Percentiles rank a stretch among this genome's conserved stretches.
Evolutionary conservation across 2,329 filamentous ascomycete species (phyloP).

Genomic region (Cercospora sesami): DNA sequence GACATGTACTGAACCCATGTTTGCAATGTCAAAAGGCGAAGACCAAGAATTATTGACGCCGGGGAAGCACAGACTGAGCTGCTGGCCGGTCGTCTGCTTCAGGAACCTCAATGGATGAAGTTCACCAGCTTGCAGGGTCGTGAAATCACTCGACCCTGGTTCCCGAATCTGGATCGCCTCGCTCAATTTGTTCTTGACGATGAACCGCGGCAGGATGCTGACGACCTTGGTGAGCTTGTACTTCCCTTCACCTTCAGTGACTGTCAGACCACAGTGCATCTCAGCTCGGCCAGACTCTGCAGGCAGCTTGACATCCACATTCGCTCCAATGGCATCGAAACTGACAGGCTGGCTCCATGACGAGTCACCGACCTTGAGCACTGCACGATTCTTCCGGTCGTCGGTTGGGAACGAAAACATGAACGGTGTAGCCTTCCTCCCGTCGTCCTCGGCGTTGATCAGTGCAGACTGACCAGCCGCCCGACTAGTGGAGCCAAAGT

Average conservation of each 20-base stretch:
- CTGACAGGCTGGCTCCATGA: conserved; percentile 97
- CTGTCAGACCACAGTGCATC: conserved; percentile 85
- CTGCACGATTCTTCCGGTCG: conserved; percentile 85
- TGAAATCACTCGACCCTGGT: conserved; percentile 82
- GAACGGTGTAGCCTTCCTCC: conserved; percentile 77
- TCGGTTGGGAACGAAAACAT: conserved; percentile 94
- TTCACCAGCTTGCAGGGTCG: conserved; percentile 74
- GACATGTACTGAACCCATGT: conserved; percentile 86
- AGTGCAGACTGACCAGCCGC: conserved; percentile 77
- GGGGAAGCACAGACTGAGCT: conserved; percentile 88
- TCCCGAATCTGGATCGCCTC: conserved; percentile 90
- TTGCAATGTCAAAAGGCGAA: conserved; percentile 94
- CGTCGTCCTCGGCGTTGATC: conserved; percentile 55
- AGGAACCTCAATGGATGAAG: conserved; percentile 87
- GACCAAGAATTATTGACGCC: conserved; percentile 97
- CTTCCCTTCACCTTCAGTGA: conserved; percentile 89
- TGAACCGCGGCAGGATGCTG: conserved; percentile 86
- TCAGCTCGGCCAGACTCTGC: conserved; percentile 71
- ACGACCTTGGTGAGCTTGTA: conserved; percentile 97
- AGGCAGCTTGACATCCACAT: conserved; percentile 80
- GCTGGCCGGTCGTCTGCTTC: conserved; percentile 78
- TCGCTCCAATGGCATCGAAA: conserved; percentile 96
- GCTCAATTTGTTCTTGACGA: conserved; percentile 87
- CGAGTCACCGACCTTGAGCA: conserved; percentile 85
- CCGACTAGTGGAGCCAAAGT: conserved; percentile 77